These are phyloP conservation scores for Fraxinus sp. DNA, from an alignment of 305 asterid species.

Conservation along the genomic window DNA sequence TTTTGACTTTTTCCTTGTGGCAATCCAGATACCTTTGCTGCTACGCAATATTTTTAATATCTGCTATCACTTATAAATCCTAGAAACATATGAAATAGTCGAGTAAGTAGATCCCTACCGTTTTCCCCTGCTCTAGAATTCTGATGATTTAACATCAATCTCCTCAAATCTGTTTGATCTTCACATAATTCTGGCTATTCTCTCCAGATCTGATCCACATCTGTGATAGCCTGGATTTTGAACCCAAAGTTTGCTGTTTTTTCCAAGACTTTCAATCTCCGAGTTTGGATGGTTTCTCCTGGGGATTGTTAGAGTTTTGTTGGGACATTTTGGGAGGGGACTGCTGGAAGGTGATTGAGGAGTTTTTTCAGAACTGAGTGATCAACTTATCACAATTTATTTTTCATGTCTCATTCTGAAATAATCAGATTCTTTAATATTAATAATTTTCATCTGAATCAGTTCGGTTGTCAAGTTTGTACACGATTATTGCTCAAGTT, in stretches of 20 bases:
- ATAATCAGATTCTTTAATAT: not conserved
- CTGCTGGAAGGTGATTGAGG: not conserved
- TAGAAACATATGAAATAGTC: not conserved
- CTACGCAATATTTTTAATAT: not conserved
- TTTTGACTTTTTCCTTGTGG: not conserved
- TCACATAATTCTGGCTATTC: not conserved
- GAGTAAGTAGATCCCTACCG: not conserved
- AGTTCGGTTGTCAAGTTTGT: not conserved
- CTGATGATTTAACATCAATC: not conserved
- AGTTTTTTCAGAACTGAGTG: not conserved
- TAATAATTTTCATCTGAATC: not conserved
- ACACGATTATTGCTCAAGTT: not conserved
- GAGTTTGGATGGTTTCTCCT: not conserved
- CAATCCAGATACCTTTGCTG: not conserved
- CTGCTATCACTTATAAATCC: not conserved
- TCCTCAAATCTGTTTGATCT: slow-evolving; percentile 3
- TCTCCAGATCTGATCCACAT: not conserved
- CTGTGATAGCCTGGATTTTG: not conserved
- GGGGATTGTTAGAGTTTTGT: not conserved
- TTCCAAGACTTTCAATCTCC: not conserved
- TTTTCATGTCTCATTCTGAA: not conserved
- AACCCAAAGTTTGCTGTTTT: not conserved
- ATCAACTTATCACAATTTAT: not conserved
- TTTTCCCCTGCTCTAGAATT: not conserved
- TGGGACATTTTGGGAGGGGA: not conserved